These are phyloP conservation scores for Solanum medicagineum DNA, from an alignment of 257 asterid genomes.

Conservation along the genomic window DNA sequence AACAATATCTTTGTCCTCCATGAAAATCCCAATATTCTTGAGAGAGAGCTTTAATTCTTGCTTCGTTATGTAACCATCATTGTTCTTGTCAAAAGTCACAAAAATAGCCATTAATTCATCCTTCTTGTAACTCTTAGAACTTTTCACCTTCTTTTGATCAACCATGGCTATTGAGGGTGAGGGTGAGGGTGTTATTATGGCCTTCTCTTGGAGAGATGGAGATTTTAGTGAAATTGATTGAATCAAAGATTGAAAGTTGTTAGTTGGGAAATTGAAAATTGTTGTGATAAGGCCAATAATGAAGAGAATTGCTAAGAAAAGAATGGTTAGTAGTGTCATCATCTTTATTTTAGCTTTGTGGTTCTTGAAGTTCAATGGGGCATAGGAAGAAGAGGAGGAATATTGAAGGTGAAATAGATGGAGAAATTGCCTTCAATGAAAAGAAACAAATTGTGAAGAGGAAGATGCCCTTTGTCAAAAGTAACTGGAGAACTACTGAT, in stretches of 20 bases:
- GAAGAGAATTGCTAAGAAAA: conserved; percentile 37
- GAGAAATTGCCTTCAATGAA: background rate
- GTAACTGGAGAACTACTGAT: background rate
- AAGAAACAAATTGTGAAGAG: background rate
- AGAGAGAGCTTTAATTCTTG: conserved; percentile 54
- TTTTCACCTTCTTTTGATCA: background rate
- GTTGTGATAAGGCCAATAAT: conserved; percentile 29
- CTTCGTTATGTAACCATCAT: conserved; percentile 66
- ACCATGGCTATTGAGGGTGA: background rate
- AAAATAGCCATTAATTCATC: conserved; percentile 32
- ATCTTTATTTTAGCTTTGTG: background rate
- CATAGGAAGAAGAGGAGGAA: background rate
- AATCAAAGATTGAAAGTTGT: conserved; percentile 19
- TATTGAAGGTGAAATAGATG: background rate
- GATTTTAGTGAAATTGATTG: background rate
- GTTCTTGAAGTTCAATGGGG: background rate
- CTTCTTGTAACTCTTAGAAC: background rate
- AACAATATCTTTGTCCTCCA: conserved; percentile 43
- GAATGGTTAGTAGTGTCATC: conserved; percentile 19
- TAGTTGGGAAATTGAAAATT: conserved; percentile 22
- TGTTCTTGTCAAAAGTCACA: conserved; percentile 70
- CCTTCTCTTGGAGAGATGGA: background rate
- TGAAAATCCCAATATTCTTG: conserved; percentile 48
- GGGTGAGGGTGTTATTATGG: background rate
- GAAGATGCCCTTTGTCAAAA: background rate